Evolutionary conservation across 1,284 basidiomycete species (phyloP), one percentile per base, ranked within the genome.

Genomic region (Coriolopsis trogii): DNA sequence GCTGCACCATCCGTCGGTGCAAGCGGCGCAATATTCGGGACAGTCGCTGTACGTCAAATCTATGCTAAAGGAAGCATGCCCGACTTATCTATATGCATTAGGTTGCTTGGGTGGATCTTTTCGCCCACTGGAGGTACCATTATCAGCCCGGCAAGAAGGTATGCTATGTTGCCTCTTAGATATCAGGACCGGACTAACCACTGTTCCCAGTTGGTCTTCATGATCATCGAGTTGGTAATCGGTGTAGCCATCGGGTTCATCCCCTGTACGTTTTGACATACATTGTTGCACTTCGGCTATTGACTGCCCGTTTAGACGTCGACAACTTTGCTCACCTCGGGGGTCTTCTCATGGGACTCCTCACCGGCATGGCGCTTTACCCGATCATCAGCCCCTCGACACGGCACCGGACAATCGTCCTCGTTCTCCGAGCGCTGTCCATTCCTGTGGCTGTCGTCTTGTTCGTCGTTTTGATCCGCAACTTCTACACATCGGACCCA

Each of bases 1-100:
- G 94, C 93, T 15, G 75, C 88, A n/a, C 94, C 95, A 0, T 93
- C 91, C n/a, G 80, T 95, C 1, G 96, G 96, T 39, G 96, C 95
- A 1, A 91, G 87, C 61, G 95, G 96, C 7, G 93, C 95, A 1
- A 93, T 98, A 49, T 97, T 98, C 55, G 94, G 94, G 2, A 93
- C 91, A 29, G 81, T 95, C 51, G 93, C 91, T 2, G 91, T 93
- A 59, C 54, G 78, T 38, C 20, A 23, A 15, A 15, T 6, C n/a
- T 33, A 24, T 24, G 8, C 10, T 18, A 39, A 10, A 20, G n/a
- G n/a, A n/a, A n/a, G n/a, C n/a, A n/a, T n/a, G n/a, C n/a, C n/a
- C n/a, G n/a, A n/a, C n/a, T n/a, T n/a, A n/a, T n/a, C n/a, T n/a
- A 28, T 8, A 29, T 24, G 18, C n/a, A 31, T 1, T 41, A 84